Conservation (phyloP, 257 asterid species). For the Datura wrightii region DNA sequence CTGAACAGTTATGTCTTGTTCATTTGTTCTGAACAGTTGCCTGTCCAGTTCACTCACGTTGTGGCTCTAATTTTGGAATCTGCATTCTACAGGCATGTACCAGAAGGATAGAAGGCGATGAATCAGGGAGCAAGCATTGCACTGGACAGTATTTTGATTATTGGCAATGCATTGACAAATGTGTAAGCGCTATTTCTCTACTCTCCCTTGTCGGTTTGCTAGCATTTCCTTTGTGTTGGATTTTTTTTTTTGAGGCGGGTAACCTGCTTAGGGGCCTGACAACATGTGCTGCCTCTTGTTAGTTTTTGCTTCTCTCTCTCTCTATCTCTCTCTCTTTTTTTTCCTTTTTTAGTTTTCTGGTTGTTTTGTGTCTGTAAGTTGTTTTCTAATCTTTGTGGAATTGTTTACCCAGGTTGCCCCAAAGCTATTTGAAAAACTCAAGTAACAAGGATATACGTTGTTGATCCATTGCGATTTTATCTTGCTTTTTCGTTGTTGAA, state of each 20-base stretch:
- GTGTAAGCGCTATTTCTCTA: slow-evolving; percentile 35
- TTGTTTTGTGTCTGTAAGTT: not conserved
- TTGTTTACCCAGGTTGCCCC: slow-evolving; percentile 36
- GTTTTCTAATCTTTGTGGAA: slow-evolving; percentile 17
- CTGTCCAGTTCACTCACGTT: not conserved
- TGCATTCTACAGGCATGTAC: slow-evolving; percentile 55
- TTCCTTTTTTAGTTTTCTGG: not conserved
- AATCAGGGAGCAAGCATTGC: slow-evolving; percentile 45
- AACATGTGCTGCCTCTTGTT: too few species aligned
- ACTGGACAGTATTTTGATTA: slow-evolving; percentile 54
- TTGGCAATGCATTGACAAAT: slow-evolving; percentile 45
- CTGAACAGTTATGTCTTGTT: not conserved
- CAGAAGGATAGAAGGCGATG: slow-evolving; percentile 57
- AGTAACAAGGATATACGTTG: not conserved
- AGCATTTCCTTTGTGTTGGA: not conserved
- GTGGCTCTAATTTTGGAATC: not conserved
- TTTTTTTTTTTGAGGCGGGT: not conserved
- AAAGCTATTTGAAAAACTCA: slow-evolving; percentile 33
- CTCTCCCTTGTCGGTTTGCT: not conserved
- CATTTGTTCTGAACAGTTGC: not conserved
- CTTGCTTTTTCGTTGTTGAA: slow-evolving; percentile 6
- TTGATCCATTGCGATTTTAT: not conserved
- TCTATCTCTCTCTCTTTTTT: not conserved
- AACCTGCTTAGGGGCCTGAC: too few species aligned
- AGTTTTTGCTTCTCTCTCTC: not conserved